A percentile compares a stretch with the other conserved stretches of the same genome.
Evolutionary conservation across 352 stramenopile genomes (phyloP).

Genomic region (Lagenidium giganteum): DNA sequence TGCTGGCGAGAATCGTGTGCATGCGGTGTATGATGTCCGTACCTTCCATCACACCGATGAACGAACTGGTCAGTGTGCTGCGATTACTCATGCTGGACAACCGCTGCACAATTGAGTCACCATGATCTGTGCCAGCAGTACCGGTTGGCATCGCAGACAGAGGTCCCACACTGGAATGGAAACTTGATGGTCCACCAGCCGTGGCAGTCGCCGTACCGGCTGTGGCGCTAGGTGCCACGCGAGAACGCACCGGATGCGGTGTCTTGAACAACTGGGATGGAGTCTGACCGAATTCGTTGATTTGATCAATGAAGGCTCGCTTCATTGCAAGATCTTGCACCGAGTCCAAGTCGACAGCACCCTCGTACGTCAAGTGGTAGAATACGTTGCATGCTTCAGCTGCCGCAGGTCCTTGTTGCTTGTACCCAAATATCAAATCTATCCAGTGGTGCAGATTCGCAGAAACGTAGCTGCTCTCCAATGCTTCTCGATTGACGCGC

Average conservation of each 20-base stretch:
- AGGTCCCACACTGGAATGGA: too few relatives aligned
- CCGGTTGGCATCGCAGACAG: too few relatives aligned
- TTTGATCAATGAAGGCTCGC: conserved; percentile 92
- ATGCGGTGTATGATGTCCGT: conserved; percentile 62
- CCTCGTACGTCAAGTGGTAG: conserved; percentile 98
- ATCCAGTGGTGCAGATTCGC: conserved; percentile 97
- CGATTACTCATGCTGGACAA: conserved; percentile 12
- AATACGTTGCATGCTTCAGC: conserved; percentile 97
- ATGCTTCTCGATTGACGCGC: conserved; percentile 90
- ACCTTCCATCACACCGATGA: conserved; percentile 67
- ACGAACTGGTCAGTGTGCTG: conserved; percentile 41
- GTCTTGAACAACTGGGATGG: conserved; percentile 92
- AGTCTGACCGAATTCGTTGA: conserved; percentile 98
- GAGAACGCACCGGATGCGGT: conserved; percentile 50
- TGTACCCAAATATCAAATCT: conserved; percentile 97
- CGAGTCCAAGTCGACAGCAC: conserved; percentile 94
- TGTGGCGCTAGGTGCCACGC: not conserved
- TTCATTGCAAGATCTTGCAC: conserved; percentile 56
- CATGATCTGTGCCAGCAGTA: too few relatives aligned
- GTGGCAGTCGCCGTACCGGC: not conserved
- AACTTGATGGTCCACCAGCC: too few relatives aligned
- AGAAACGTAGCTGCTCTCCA: conserved; percentile 96
- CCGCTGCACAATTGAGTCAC: too few relatives aligned
- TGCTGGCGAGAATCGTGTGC: conserved; percentile 61
- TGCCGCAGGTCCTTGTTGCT: conserved; percentile 91